Base-by-base conservation (phyloP, 2,329 filamentous ascomycete genomes). In the Dactylella cylindrospora region DNA sequence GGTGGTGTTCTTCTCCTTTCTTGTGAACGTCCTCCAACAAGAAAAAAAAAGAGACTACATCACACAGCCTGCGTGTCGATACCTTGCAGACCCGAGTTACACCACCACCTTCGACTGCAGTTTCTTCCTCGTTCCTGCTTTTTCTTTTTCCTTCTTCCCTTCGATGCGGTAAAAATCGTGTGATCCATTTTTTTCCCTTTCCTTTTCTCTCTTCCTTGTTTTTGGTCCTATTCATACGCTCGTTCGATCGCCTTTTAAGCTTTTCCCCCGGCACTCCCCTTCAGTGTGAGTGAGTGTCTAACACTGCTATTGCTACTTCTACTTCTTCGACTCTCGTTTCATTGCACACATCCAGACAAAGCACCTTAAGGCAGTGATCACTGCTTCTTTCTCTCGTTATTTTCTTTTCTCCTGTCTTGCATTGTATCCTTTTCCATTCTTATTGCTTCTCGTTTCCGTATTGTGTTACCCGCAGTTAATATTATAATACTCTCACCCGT, bases 121-220 rank as follows among this genome's bases (percentile, higher is more conserved):
- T 41, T 44, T 46, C 26, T 19, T 17, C 15, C 12, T 36, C 22
- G 35, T 36, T 44, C 40, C 29, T 53, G 29, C 55, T 29, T 43
- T 45, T 20, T 45, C 53, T 44, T 45, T 32, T 40, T 45, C n/a
- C n/a, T n/a, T n/a, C n/a, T 39, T 19, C 46, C 45, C 54, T 38
- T 52, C 54, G 54, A 61, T 52, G 41, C 15, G 46, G 46, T 61
- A 41, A 31, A 31, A 43, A 25, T 43, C 20, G 47, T 53, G 36
- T 36, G 40, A 53, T 43, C 47, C 33, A 41, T 39, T 31, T 17
- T 26, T 19, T 19, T 43, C 31, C 25, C 20, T 40, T 12, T 39
- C 15, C 10, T 13, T 19, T 52, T 23, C 20, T 33, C 33, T 40
- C 15, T 7, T 44, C 43, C 53, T 19, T 10, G 33, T 50, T 31